Base-by-base conservation (phyloP, 2,329 filamentous ascomycete species). In the Diplodia seriata region DNA sequence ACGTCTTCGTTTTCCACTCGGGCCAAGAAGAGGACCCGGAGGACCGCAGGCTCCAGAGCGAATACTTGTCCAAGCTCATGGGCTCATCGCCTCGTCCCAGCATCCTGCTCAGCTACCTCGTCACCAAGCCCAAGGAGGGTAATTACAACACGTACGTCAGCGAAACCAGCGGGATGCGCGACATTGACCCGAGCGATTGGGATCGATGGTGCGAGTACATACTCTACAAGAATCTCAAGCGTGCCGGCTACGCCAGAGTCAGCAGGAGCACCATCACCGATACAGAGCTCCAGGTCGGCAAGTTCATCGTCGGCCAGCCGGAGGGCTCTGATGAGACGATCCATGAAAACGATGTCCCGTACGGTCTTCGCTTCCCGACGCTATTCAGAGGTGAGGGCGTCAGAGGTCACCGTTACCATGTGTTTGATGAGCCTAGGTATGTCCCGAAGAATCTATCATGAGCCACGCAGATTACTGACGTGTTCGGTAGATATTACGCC, bases 121-220 rank as follows among this genome's bases (percentile, higher is more conserved):
- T 99, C 54, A 97, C 92, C 26, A 92, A 91, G 78, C 95, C 95
- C 0, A 85, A 91, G 6, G 84, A 97, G 81, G 95, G 95, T 70
- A 99, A 99, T 77, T 99, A 99, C 83, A 94, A 98, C 78, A 97
- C 90, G 0, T 98, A 97, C 74, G 95, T 98, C 29, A 92, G 92
- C 68, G 86, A 93, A 65, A 83, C 83, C 68, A 97, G 91, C 68
- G 92, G 93, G 11, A 99, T 99, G 95, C 89, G 92, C 75, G 95
- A 99, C 75, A 95, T 99, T 61, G 95, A 99, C 75, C 87, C 90
- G 0, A 89, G 85, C 3, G 95, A 99, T 78, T 97, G 93, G 93
- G 95, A 99, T 79, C 85, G 95, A 67, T 99, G 95, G 95, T 99
- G 95, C 83, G 94, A 99, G 83, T 99, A 99, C 80, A 97, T 99